These are phyloP conservation scores for Russula olivacea DNA, from an alignment of 768 basidiomycete genomes.

Conservation along the genomic window DNA sequence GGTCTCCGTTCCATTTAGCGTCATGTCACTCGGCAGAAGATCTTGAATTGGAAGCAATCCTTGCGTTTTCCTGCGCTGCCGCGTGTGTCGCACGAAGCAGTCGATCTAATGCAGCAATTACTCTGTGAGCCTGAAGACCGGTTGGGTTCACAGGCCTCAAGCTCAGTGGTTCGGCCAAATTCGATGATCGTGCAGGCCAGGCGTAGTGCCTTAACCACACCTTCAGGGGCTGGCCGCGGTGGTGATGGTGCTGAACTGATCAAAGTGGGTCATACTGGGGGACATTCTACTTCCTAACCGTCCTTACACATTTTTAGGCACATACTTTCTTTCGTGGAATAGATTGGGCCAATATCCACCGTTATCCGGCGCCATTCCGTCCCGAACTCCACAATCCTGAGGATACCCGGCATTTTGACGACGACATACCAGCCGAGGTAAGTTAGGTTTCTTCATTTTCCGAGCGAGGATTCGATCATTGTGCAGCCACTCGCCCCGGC, in stretches of 20 bases:
- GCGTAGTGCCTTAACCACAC: conserved; percentile 64
- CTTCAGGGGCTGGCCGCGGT: conserved; percentile 42
- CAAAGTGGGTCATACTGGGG: conserved; percentile 49
- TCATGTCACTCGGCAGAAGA: conserved; percentile 94
- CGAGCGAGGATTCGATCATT: conserved; percentile 31
- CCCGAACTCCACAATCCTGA: conserved; percentile 77
- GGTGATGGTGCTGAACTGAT: conserved; percentile 86
- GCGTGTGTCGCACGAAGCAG: conserved; percentile 78
- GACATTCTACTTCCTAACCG: conserved; percentile 16
- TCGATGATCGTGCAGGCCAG: conserved; percentile 69
- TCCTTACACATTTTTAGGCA: conserved; percentile 38
- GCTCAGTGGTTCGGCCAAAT: conserved; percentile 68
- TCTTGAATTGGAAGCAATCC: conserved; percentile 89
- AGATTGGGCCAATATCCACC: conserved; percentile 85
- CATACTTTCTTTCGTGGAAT: conserved; percentile 91
- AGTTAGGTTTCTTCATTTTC: conserved; percentile 22
- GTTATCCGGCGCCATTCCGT: conserved; percentile 78
- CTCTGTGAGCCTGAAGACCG: conserved; percentile 96
- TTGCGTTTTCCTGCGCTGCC: conserved; percentile 84
- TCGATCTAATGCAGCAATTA: conserved; percentile 81
- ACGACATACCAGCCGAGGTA: conserved; percentile 90
- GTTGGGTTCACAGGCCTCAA: conserved; percentile 67
- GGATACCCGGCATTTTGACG: conserved; percentile 93
- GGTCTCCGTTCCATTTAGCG: conserved; percentile 43
- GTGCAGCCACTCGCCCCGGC: conserved; percentile 80